A percentile compares a stretch with the other conserved stretches of the same genome.
phyloP scores from a whole-genome alignment of 495 filamentous ascomycete species.

The Penicillium fimorum region DNA sequence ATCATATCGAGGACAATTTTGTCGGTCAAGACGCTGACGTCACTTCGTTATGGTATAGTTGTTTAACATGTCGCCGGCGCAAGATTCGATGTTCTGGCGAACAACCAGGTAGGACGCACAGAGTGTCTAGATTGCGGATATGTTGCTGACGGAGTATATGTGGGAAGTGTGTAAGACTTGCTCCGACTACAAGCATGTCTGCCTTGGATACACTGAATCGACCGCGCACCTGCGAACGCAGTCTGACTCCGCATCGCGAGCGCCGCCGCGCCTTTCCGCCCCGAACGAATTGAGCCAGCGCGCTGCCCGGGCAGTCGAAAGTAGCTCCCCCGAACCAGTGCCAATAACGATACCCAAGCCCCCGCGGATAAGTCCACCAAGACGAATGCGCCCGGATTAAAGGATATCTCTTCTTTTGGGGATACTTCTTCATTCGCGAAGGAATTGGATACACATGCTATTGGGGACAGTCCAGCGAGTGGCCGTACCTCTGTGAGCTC shows the following conservation, averaged over 20 bases:
- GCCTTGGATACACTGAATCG: conserved; percentile 69
- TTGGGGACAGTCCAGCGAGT: conserved; percentile 41
- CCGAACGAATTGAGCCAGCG: conserved; percentile 23
- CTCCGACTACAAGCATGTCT: conserved; percentile 69
- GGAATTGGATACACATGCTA: conserved; percentile 32
- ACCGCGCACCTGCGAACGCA: conserved; percentile 55
- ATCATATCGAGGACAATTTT: conserved; percentile 2
- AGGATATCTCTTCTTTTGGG: conserved; percentile 21
- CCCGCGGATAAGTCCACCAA: conserved; percentile 23
- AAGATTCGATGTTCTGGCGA: conserved; percentile 83
- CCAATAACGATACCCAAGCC: conserved; percentile 11
- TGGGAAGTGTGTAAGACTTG: conserved; percentile 64
- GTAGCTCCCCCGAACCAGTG: conserved; percentile 31
- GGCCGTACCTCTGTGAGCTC: conserved; percentile 46
- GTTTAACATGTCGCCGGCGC: conserved; percentile 75
- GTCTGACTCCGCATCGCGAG: conserved; percentile 34
- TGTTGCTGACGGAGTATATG: neutral
- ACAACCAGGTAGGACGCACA: conserved; percentile 51
- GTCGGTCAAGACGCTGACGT: conserved; percentile 21
- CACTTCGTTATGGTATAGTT: conserved; percentile 43
- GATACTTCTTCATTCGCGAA: conserved; percentile 26
- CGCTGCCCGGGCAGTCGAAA: conserved; percentile 24
- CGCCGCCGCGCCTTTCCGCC: conserved; percentile 23
- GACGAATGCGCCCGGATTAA: conserved; percentile 17
- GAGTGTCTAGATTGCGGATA: neutral